A percentile compares a stretch with the other conserved stretches of the same genome.
These are phyloP conservation scores for Dactylellina drechsleri DNA, from an alignment of 2,329 filamentous ascomycete species.

Conservation along the genomic window DNA sequence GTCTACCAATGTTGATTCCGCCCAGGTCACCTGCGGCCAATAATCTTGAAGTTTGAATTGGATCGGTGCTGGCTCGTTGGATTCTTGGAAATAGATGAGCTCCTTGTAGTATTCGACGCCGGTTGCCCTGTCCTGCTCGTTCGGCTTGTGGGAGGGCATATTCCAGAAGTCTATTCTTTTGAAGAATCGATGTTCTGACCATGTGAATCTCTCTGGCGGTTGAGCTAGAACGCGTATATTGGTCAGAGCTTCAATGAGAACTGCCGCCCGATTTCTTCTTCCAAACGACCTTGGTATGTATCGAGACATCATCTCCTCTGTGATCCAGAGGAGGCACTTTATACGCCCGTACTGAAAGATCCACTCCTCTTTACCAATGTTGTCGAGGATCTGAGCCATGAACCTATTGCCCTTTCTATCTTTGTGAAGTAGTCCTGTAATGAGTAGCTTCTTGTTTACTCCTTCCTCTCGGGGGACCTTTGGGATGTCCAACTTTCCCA, in stretches of 20 bases:
- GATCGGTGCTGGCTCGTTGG: constrained; percentile 59
- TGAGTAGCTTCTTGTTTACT: constrained; percentile 77
- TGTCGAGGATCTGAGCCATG: constrained; percentile 71
- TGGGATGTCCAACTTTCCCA: constrained; percentile 69
- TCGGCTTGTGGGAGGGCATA: constrained; percentile 64
- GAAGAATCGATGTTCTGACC: constrained; percentile 56
- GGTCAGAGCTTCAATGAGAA: constrained; percentile 72
- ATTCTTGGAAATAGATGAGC: constrained; percentile 62
- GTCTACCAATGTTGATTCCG: constrained; percentile 31
- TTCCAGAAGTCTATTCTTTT: constrained; percentile 65
- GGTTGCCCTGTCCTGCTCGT: constrained; percentile 65
- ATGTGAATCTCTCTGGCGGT: constrained; percentile 60
- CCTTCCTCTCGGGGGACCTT: constrained; percentile 62
- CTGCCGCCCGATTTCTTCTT: constrained; percentile 68
- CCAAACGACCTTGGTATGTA: constrained; percentile 72
- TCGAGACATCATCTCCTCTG: constrained; percentile 69
- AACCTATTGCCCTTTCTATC: constrained; percentile 67
- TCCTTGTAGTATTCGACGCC: constrained; percentile 64
- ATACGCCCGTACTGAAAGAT: constrained; percentile 82
- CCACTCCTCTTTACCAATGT: constrained; percentile 69
- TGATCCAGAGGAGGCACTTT: constrained; percentile 79
- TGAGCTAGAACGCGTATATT: constrained; percentile 70
- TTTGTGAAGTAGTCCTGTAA: constrained; percentile 74
- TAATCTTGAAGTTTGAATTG: constrained; percentile 50
- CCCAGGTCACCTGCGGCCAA: constrained; percentile 23